These are phyloP conservation scores for Lasiodiplodia sp. DNA, from an alignment of 2,329 filamentous ascomycete genomes.

Conservation along the genomic window DNA sequence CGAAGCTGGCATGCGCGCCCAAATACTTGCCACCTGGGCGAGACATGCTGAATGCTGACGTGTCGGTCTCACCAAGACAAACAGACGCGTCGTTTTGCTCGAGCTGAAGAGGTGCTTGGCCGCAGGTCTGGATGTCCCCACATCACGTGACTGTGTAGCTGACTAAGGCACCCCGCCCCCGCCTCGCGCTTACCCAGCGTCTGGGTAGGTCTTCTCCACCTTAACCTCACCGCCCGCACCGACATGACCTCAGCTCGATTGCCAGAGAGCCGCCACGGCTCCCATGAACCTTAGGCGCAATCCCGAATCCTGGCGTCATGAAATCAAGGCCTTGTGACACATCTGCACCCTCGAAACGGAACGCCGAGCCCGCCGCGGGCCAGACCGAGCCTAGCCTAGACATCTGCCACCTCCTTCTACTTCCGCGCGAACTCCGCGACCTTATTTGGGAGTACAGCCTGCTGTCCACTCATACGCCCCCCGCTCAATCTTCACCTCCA, in stretches of 20 bases:
- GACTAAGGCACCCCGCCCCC: neutral
- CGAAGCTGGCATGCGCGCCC: neutral
- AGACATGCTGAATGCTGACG: neutral
- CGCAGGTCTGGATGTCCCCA: neutral
- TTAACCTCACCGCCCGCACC: constrained; percentile 13
- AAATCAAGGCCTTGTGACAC: neutral
- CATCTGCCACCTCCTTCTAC: neutral
- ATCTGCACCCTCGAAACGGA: neutral
- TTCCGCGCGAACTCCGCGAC: constrained; percentile 26
- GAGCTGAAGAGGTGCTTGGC: neutral
- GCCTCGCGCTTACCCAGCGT: neutral
- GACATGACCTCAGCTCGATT: constrained; percentile 7
- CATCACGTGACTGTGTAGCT: neutral
- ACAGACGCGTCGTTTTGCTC: too few relatives aligned
- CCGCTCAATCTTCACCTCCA: neutral
- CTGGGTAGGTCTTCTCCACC: neutral
- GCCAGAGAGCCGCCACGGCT: neutral
- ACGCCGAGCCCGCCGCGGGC: neutral
- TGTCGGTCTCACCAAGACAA: too few relatives aligned
- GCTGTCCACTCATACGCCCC: neutral
- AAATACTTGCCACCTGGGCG: neutral
- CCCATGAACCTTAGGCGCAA: neutral
- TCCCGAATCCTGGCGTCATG: neutral
- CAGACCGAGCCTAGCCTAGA: neutral
- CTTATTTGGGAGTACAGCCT: constrained; percentile 19